Evolutionary conservation across 2,329 filamentous ascomycete genomes (phyloP), one percentile per base, ranked within the genome.

Genomic region (Penicillium sp.): DNA sequence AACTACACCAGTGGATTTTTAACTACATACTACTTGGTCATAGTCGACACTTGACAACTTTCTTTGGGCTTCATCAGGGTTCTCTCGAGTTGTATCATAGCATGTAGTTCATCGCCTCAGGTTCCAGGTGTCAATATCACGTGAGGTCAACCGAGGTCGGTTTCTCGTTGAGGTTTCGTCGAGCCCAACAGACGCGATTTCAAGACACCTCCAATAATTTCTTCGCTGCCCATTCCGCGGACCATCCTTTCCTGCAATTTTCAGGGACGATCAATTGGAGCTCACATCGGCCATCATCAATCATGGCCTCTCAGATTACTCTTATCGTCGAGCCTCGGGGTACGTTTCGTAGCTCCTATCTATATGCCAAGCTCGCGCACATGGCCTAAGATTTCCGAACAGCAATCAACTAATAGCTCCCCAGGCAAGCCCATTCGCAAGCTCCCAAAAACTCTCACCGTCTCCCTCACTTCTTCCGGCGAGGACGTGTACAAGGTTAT

Each of bases 351-450:
- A 59, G 51, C 35, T 61, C 44, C 46, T 50, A 50, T 52, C 31
- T 16, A 56, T 40, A 60, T 31, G 11, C 44, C 31, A 51, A 37
- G 27, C 27, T 47, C 22, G 14, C 13, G 14, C 16, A 33, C n/a
- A 27, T n/a, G 35, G 24, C 5, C 16, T 7, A 46, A 6, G 31
- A 24, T 14, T 19, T 31, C 24, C 2, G n/a, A 37, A 31, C 46
- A 16, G 35, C 46, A 2, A 43, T 14, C 14, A n/a, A 43, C 35
- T 54, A 44, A 59, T 58, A 52, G 50, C 47, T 53, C 51, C 54
- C 56, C 66, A 87, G 87, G 86, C 70, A 87, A 84, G 70, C 85
- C 84, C 60, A 87, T 89, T 70, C 81, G 80, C 63, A 82, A 80
- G 60, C 82, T 89, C 39, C 86, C 86, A 13, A 80, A 82, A 66